Base-by-base conservation (phyloP, 164 flowering plant genomes). In the Stephania cephalantha region DNA sequence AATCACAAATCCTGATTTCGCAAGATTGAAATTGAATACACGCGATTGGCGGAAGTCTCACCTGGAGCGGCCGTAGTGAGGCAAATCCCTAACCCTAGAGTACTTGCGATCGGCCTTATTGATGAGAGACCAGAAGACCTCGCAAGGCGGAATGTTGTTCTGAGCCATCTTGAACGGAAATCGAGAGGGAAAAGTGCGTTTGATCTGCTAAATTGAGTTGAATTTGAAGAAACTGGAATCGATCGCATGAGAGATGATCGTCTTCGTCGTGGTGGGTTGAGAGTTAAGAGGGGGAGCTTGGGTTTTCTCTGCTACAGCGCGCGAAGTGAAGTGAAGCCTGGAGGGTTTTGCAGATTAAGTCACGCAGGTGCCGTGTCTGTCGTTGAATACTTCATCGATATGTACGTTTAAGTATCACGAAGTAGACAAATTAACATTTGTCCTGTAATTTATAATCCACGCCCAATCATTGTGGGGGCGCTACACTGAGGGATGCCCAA, bases 41-140 rank as follows among this genome's bases (percentile, higher is more conserved):
- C 53, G 8, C 12, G 8, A 1, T 48, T 48, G 53, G 12, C 12
- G 53, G 53, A 48, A 8, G 53, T 12, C 53, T 15, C 48, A 90
- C 97, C 94, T 87, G 81, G 82, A 81, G 72, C 92, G 88, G 44
- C 89, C 91, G 71, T 91, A 88, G 78, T 73, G 82, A 9, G 98
- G 97, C 80, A 91, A 84, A 83, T 95, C 91, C 73, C 93, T 81
- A 82, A 93, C 88, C 79, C 90, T 88, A n/a, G 93, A 87, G 84
- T 92, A 95, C 82, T 95, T 95, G 80, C 86, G 88, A 72, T 95
- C 99, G 18, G 99, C 99, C 82, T 93, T 91, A 58, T 90, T 88
- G 25, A 88, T 89, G 46, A 95, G 85, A 71, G 92, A 78, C 97
- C 97, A 91, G 75, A 85, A 95, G 22, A 81, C 78, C 81, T 95